Conservation (phyloP, 208 protist genomes). For the Tritrichomonas musculus region DNA sequence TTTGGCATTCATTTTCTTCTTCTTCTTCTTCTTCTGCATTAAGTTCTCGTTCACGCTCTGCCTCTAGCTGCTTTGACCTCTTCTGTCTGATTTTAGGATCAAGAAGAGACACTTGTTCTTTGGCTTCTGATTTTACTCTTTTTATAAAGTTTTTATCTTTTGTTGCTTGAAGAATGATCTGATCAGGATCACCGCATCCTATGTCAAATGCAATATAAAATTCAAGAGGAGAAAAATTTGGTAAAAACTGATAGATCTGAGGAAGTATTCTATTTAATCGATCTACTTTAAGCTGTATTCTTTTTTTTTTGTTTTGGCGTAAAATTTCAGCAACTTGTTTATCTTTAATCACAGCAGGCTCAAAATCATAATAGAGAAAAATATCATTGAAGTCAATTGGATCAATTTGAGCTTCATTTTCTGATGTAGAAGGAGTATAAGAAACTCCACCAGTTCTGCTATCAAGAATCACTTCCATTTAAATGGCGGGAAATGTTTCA, state of each 20-base stretch:
- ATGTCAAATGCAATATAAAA: background rate
- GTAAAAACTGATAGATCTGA: background rate
- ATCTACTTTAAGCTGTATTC: background rate
- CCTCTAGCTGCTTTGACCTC: too few relatives aligned
- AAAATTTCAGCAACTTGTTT: background rate
- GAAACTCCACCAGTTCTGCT: too few relatives aligned
- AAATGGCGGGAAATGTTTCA: too few relatives aligned
- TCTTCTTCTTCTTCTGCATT: background rate
- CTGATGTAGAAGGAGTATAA: too few relatives aligned
- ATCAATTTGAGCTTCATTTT: too few relatives aligned
- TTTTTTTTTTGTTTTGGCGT: background rate
- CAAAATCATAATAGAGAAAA: background rate
- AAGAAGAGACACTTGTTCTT: background rate
- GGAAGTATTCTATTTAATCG: background rate
- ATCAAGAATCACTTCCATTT: too few relatives aligned
- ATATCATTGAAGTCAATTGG: constrained; percentile 7
- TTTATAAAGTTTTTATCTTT: background rate
- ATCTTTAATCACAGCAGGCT: background rate
- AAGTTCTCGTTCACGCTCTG: background rate
- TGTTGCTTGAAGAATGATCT: background rate
- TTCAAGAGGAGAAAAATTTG: background rate
- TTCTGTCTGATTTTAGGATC: background rate
- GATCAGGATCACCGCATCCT: background rate
- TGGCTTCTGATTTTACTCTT: background rate
- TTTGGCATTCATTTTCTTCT: background rate